Base-by-base conservation (phyloP, 768 basidiomycete genomes). In the Russula sp. region DNA sequence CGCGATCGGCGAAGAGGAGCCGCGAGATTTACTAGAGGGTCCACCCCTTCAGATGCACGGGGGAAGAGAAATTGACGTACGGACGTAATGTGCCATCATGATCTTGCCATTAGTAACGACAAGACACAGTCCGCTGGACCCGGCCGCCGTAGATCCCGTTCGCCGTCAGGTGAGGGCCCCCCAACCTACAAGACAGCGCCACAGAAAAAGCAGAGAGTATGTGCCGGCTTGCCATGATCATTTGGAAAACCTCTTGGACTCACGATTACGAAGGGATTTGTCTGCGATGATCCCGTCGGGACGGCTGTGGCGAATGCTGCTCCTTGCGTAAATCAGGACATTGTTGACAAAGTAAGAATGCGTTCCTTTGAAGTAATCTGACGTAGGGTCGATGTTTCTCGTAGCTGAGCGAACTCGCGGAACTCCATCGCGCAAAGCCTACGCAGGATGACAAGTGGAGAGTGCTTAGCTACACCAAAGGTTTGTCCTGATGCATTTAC, bases 371-470 rank as follows among this genome's bases (percentile, higher is more conserved):
- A 16, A 40, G 11, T 35, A 20, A 16, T 48, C 48, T 14, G 40
- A 50, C 5, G 6, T 37, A 32, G 31, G 18, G 48, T 54, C 32
- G 39, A 53, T 64, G 32, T 60, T 35, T 31, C 14, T 22, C 51
- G 32, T 69, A 92, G 90, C 76, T 93, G 13, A 74, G 82, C 66
- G 84, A 89, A 70, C 80, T 93, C 6, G 81, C 77, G 75, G 74
- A 79, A 13, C 75, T 92, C 3, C 87, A 93, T 70, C 78, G 81
- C 58, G 78, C 81, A 4, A 88, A 86, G 70, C 71, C 76, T 0
- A 77, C 80, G 0, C 76, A 82, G 18, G 85, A 87, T 13, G 83
- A 91, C 68, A 77, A 76, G 20, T 93, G 89, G 88, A 79, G 87
- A 18, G 86, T 78, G 0, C 79, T 78, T 61, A 79, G 79, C 45